These are phyloP conservation scores for Pisolithus marmoratus DNA, from an alignment of 768 basidiomycete species.

Conservation along the genomic window DNA sequence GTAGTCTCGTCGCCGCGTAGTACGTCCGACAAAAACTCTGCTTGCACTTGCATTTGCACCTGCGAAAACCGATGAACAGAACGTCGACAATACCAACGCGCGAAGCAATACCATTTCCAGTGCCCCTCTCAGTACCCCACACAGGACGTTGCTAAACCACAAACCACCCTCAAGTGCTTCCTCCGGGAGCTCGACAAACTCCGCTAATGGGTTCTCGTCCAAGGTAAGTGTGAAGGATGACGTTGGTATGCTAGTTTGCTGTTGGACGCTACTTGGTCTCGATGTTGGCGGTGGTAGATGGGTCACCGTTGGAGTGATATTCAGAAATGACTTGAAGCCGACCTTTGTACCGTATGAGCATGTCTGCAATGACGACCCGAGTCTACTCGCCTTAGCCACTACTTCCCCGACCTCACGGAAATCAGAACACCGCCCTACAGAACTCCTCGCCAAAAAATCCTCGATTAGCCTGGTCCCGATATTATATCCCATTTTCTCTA, in stretches of 20 bases:
- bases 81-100: neutral
- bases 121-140: constrained; percentile 88
- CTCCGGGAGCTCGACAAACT: constrained; percentile 95
- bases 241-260: constrained; percentile 39
- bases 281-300: constrained; percentile 56
- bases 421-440: constrained; percentile 86
- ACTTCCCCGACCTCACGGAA: constrained; percentile 96
- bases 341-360: constrained; percentile 46
- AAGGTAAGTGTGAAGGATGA: constrained; percentile 77
- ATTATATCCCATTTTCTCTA: constrained; percentile 99
- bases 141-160: constrained; percentile 96
- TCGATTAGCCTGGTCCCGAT: constrained; percentile 96
- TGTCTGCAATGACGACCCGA: neutral
- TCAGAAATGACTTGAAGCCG: constrained; percentile 96
- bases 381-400: constrained; percentile 70
- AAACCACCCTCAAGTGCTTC: constrained; percentile 89
- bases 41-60: constrained; percentile 96
- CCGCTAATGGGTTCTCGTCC: constrained; percentile 94
- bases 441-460: constrained; percentile 92
- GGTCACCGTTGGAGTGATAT: constrained; percentile 78
- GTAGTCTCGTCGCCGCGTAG: constrained; percentile 92
- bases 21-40: constrained; percentile 83
- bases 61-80: constrained; percentile 29
- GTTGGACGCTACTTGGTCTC: constrained; percentile 36
- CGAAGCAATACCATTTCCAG: constrained; percentile 81